These are phyloP conservation scores for Spatholobus suberectus DNA, from an alignment of 306 rosid genomes.

Conservation along the genomic window DNA sequence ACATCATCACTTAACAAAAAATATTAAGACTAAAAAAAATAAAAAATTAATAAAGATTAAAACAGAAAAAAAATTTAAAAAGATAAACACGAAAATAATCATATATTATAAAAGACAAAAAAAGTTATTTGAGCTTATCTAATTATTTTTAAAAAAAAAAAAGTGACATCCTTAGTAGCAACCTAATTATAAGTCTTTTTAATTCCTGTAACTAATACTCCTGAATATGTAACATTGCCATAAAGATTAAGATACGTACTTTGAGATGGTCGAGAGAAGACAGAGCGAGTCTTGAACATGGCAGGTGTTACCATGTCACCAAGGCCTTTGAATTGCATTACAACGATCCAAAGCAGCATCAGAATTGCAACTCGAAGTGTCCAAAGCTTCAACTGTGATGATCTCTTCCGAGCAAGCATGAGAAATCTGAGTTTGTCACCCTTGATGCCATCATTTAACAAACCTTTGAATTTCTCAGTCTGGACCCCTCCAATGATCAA, in stretches of 20 bases:
- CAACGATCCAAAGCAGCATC: constrained; percentile 57
- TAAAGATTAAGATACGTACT: constrained; percentile 36
- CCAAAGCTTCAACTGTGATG: constrained; percentile 52
- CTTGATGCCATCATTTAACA: constrained; percentile 47
- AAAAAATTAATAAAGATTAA: background rate
- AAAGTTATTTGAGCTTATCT: background rate
- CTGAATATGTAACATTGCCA: background rate
- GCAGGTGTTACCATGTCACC: constrained; percentile 37
- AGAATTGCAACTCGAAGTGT: constrained; percentile 44
- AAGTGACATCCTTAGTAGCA: background rate
- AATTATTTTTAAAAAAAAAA: background rate
- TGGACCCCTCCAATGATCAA: constrained; percentile 39
- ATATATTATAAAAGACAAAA: background rate
- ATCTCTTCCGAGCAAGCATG: constrained; percentile 25
- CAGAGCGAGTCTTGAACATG: constrained; percentile 38
- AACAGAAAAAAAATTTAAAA: background rate
- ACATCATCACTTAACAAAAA: background rate
- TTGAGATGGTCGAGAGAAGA: constrained; percentile 38
- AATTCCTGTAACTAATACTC: background rate
- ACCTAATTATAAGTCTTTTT: background rate
- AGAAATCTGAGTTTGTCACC: constrained; percentile 42
- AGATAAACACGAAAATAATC: background rate
- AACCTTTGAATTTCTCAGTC: constrained; percentile 47
- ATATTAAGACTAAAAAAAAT: background rate
- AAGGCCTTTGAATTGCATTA: constrained; percentile 49